Conservation (phyloP, 1,139 yeast species). For the Arxiozyma bovina region DNA sequence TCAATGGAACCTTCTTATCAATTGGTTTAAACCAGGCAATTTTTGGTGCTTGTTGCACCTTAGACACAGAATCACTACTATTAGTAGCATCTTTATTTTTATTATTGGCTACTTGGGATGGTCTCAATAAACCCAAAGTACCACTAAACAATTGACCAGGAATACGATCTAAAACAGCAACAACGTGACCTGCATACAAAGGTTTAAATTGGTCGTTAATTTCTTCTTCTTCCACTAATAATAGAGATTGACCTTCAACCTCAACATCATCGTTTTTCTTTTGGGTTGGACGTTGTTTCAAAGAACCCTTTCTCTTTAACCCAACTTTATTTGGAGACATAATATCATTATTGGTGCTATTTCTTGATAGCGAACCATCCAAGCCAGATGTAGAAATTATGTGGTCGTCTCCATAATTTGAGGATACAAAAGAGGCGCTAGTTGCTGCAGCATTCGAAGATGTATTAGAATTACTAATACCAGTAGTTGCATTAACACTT, state of each 20-base stretch:
- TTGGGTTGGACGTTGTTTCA: slow-evolving; percentile 95
- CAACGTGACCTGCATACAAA: slow-evolving; percentile 94
- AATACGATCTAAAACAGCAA: slow-evolving; percentile 93
- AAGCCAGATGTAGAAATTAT: slow-evolving; percentile 25
- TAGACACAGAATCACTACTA: slow-evolving; percentile 13
- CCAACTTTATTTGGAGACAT: slow-evolving; percentile 23
- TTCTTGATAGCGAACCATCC: slow-evolving; percentile 15
- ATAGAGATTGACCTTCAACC: slow-evolving; percentile 91
- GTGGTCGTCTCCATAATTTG: slow-evolving; percentile 15
- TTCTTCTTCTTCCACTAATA: slow-evolving; percentile 91
- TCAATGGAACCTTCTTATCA: slow-evolving; percentile 91
- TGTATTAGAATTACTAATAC: slow-evolving; percentile 11
- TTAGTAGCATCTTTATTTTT: slow-evolving; percentile 4
- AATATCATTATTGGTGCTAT: slow-evolving; percentile 18
- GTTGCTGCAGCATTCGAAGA: slow-evolving; percentile 16
- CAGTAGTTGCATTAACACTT: slow-evolving; percentile 21
- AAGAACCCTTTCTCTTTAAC: slow-evolving; percentile 75
- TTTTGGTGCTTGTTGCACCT: slow-evolving; percentile 55
- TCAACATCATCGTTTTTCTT: slow-evolving; percentile 97
- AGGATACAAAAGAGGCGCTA: slow-evolving; percentile 12
- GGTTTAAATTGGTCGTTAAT: slow-evolving; percentile 90
- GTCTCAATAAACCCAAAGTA: slow-evolving; percentile 84
- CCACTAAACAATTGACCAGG: slow-evolving; percentile 96
- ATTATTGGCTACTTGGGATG: slow-evolving; percentile 79
- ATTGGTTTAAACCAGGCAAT: slow-evolving; percentile 99